phyloP scores from a whole-genome alignment of 495 filamentous ascomycete genomes.

The Xylaria bambusicola region DNA sequence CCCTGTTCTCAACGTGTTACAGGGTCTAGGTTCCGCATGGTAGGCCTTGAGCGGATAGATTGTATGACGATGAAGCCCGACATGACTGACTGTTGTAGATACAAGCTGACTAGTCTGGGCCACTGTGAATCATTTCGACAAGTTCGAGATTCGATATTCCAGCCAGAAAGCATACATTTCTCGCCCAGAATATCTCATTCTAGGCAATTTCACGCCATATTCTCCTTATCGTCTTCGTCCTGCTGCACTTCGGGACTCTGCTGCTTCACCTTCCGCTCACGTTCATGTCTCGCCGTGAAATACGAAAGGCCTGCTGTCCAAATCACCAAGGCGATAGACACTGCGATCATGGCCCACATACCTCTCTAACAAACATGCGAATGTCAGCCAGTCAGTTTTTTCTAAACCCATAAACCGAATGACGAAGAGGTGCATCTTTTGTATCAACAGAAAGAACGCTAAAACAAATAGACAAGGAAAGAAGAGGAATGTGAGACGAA shows the following conservation, averaged over 20 bases:
- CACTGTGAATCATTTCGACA: too few relatives aligned
- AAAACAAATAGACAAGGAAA: neutral
- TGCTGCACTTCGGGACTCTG: neutral
- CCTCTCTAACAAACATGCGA: slow-evolving; percentile 41
- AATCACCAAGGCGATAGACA: slow-evolving; percentile 50
- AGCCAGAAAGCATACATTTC: too few relatives aligned
- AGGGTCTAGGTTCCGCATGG: too few relatives aligned
- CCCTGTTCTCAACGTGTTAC: too few relatives aligned
- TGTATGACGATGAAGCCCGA: too few relatives aligned
- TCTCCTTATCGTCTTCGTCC: neutral
- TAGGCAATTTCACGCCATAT: neutral
- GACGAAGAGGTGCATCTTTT: neutral
- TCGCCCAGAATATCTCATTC: too few relatives aligned
- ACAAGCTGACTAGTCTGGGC: too few relatives aligned
- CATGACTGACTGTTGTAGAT: too few relatives aligned
- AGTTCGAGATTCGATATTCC: too few relatives aligned
- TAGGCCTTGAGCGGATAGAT: too few relatives aligned
- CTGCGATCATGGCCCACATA: slow-evolving; percentile 62
- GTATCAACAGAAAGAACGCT: too few relatives aligned
- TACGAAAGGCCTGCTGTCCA: slow-evolving; percentile 54
- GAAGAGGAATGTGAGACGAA: neutral
- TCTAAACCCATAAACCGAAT: neutral
- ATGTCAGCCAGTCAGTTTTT: slow-evolving; percentile 23
- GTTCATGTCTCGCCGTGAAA: slow-evolving; percentile 37
- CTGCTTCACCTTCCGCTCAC: slow-evolving; percentile 26